Evolutionary conservation across 2,329 filamentous ascomycete species (phyloP), one percentile per base, ranked within the genome.

Genomic region (Neopestalotiopsis rosae): DNA sequence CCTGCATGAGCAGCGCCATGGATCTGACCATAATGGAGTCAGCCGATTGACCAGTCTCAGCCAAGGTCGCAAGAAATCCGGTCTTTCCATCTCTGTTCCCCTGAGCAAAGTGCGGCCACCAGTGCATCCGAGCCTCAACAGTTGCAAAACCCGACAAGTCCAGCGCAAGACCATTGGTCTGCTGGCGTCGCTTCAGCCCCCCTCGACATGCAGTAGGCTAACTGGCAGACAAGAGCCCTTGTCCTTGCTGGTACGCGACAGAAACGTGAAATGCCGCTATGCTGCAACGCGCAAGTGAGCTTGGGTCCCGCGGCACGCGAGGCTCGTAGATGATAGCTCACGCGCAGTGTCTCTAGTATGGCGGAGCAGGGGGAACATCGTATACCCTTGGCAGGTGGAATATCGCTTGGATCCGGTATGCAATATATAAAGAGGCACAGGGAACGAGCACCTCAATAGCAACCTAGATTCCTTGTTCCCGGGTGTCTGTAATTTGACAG

Each of bases 161-260:
- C 56, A 58, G 28, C 56, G n/a, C 56, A 10, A 58, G 58, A 34
- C 58, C 24, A 61, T 34, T 61, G 59, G 59, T 34, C 59, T 61
- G 30, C 40, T 61, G 59, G 59, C 32, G 30, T 20, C 30, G 30
- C n/a, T 38, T 40, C 30, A 61, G 20, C 28, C 34, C n/a, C 59
- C 59, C 30, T 17, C 13, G 1, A 13, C 24, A 17, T 59, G 57
- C 57, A 61, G 28, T 61, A 61, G 59, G 59, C 32, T 34, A 10
- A 38, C 34, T 10, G 13, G n/a, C 32, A 28, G 32, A 42, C 59
- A 61, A 40, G 59, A 17, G 59, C 30, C 32, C 28, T 10, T 20
- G 34, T 34, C 24, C 57, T 52, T 52, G 45, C n/a, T 20, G 45
- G 45, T 52, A 17, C n/a, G 45, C 45, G 45, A 52, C 3, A n/a